A percentile compares a stretch with the other conserved stretches of the same genome.
These are phyloP conservation scores for Saccharomycopsis capsularis DNA, from an alignment of 805 yeast genomes.

Conservation along the genomic window DNA sequence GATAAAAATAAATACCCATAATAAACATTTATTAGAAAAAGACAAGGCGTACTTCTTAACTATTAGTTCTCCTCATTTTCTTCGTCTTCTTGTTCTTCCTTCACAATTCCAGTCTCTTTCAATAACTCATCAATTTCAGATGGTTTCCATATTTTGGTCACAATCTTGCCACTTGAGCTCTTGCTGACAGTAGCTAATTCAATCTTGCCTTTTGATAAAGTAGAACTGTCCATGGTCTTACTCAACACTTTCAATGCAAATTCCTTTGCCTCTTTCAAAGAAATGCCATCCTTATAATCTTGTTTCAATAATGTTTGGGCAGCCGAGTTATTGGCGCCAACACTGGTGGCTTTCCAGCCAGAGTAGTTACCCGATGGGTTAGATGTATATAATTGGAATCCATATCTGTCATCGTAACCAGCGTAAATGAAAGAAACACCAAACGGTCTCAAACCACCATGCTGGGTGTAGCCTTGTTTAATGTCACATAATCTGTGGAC, in stretches of 20 bases:
- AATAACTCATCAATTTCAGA: conserved; percentile 68
- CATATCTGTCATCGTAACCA: conserved; percentile 85
- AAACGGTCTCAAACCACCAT: conserved; percentile 97
- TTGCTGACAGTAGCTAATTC: conserved; percentile 80
- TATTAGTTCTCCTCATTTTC: conserved; percentile 18
- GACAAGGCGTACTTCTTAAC: too few species aligned
- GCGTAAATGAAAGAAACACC: conserved; percentile 96
- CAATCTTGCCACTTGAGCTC: conserved; percentile 43
- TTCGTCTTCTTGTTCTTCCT: conserved; percentile 45
- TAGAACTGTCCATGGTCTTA: conserved; percentile 87
- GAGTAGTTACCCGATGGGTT: conserved; percentile 97
- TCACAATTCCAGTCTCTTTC: conserved; percentile 62
- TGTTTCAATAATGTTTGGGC: conserved; percentile 94
- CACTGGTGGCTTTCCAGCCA: conserved; percentile 97
- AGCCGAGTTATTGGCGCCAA: conserved; percentile 93
- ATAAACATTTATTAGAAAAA: too few species aligned
- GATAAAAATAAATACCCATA: too few species aligned
- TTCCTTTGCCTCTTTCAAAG: conserved; percentile 69
- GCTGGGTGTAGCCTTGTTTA: conserved; percentile 97
- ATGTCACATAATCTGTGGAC: conserved; percentile 86
- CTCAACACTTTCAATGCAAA: conserved; percentile 86
- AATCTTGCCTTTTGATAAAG: conserved; percentile 80
- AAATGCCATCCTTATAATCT: conserved; percentile 81
- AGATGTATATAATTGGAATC: conserved; percentile 87
- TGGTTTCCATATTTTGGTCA: conserved; percentile 74